phyloP scores from a whole-genome alignment of 1,284 basidiomycete genomes.

The Golubevia sp. region DNA sequence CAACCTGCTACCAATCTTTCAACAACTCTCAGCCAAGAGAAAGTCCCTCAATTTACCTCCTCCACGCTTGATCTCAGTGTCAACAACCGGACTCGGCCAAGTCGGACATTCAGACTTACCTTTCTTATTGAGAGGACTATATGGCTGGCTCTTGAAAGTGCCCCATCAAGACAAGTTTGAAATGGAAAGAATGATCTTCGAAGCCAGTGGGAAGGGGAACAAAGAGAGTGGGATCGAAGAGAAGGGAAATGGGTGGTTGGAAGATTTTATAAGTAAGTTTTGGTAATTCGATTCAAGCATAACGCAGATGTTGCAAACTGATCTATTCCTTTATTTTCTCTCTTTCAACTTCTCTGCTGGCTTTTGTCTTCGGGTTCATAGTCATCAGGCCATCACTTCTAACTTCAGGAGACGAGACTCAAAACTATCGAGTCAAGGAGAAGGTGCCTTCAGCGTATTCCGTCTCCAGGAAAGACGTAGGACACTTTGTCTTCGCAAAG shows the following conservation, averaged over 20 bases:
- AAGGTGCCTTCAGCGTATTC: slow-evolving; percentile 64
- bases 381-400: slow-evolving; percentile 67
- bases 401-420: slow-evolving; percentile 65
- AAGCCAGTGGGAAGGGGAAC: background rate
- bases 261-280: background rate
- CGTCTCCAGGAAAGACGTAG: slow-evolving; percentile 71
- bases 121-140: background rate
- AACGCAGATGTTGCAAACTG: too few species aligned
- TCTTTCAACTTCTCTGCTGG: too few species aligned
- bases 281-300: too few species aligned
- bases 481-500: slow-evolving; percentile 70
- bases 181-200: background rate
- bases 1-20: too few species aligned
- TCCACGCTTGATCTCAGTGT: too few species aligned
- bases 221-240: background rate
- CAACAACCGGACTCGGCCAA: background rate
- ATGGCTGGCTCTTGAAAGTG: background rate
- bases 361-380: too few species aligned
- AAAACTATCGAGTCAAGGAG: slow-evolving; percentile 58
- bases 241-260: background rate
- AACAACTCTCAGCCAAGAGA: too few species aligned
- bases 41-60: too few species aligned
- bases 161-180: background rate
- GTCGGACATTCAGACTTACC: background rate
- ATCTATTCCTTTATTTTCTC: too few species aligned